Evolutionary conservation across 2,329 filamentous ascomycete species (phyloP).

Genomic region (Septoria petroselini): DNA sequence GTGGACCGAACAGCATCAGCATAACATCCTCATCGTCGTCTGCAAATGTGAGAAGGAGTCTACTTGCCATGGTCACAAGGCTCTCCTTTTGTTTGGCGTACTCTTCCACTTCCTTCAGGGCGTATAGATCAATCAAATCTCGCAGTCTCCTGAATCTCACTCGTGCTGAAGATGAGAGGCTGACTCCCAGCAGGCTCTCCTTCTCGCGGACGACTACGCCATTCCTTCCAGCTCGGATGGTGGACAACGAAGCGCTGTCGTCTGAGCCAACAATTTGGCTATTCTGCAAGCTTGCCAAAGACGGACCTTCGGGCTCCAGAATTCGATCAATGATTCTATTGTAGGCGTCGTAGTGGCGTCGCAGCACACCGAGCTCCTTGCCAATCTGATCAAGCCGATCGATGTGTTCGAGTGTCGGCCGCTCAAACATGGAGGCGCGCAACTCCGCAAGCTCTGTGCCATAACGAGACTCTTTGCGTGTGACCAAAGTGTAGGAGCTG

Average conservation of each 20-base stretch:
- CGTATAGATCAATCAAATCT: slow-evolving; percentile 59
- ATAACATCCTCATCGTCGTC: slow-evolving; percentile 1
- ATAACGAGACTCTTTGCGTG: slow-evolving; percentile 47
- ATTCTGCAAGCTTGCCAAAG: slow-evolving; percentile 45
- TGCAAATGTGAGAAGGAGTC: background rate
- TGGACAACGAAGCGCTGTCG: slow-evolving; percentile 27
- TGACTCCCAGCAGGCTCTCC: slow-evolving; percentile 45
- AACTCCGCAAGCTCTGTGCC: slow-evolving; percentile 45
- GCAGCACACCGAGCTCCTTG: slow-evolving; percentile 58
- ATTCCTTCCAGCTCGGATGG: slow-evolving; percentile 24
- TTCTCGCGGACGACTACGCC: slow-evolving; percentile 25
- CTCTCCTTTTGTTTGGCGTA: slow-evolving; percentile 68
- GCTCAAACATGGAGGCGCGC: slow-evolving; percentile 55
- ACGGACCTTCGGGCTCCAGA: slow-evolving; percentile 46
- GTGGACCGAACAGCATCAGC: slow-evolving; percentile 10
- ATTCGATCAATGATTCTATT: slow-evolving; percentile 59
- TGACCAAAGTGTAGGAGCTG: slow-evolving; percentile 57
- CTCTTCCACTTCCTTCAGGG: slow-evolving; percentile 60
- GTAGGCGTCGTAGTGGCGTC: slow-evolving; percentile 61
- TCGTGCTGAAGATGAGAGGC: slow-evolving; percentile 49
- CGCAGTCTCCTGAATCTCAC: slow-evolving; percentile 59
- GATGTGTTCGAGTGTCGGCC: slow-evolving; percentile 46
- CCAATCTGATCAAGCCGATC: slow-evolving; percentile 58
- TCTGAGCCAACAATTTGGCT: slow-evolving; percentile 39
- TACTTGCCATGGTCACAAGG: slow-evolving; percentile 63